These are phyloP conservation scores for Orbilia quercus DNA, from an alignment of 2,329 filamentous ascomycete genomes.

Conservation along the genomic window DNA sequence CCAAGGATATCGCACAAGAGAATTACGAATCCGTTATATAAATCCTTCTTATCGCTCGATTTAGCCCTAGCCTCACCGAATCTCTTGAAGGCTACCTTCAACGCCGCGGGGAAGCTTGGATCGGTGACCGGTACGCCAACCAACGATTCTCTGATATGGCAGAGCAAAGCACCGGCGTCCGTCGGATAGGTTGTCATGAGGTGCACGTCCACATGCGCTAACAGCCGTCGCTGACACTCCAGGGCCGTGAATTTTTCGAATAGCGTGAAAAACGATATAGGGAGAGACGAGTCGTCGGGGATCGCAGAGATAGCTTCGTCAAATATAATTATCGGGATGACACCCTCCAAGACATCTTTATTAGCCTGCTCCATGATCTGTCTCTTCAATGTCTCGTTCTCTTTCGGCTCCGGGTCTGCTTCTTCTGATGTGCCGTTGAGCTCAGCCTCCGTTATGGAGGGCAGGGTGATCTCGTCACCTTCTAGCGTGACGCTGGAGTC, in stretches of 20 bases:
- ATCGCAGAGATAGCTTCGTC: slow-evolving; percentile 84
- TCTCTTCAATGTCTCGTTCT: slow-evolving; percentile 65
- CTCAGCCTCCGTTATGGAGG: slow-evolving; percentile 72
- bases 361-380: slow-evolving; percentile 72
- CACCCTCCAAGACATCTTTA: slow-evolving; percentile 88
- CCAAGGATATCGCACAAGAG: slow-evolving; percentile 37
- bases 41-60: slow-evolving; percentile 32
- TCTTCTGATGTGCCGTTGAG: too few relatives aligned
- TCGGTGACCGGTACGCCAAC: slow-evolving; percentile 73
- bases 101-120: slow-evolving; percentile 71
- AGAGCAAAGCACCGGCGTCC: slow-evolving; percentile 74
- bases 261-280: slow-evolving; percentile 82
- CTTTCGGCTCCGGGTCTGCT: slow-evolving; percentile 60
- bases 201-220: slow-evolving; percentile 77
- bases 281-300: slow-evolving; percentile 74
- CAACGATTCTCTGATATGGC: slow-evolving; percentile 77
- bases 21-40: slow-evolving; percentile 41
- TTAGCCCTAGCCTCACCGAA: slow-evolving; percentile 49
- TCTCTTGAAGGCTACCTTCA: slow-evolving; percentile 49
- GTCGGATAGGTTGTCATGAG: slow-evolving; percentile 72
- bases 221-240: slow-evolving; percentile 73
- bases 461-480: slow-evolving; percentile 66
- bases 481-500: slow-evolving; percentile 63
- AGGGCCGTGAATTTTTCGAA: slow-evolving; percentile 77
- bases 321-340: slow-evolving; percentile 91